A percentile compares a stretch with the other conserved stretches of the same genome.
Evolutionary conservation across 192 early-diverging fungal genomes (phyloP).

Genomic region (Ambispora gerdemannii): DNA sequence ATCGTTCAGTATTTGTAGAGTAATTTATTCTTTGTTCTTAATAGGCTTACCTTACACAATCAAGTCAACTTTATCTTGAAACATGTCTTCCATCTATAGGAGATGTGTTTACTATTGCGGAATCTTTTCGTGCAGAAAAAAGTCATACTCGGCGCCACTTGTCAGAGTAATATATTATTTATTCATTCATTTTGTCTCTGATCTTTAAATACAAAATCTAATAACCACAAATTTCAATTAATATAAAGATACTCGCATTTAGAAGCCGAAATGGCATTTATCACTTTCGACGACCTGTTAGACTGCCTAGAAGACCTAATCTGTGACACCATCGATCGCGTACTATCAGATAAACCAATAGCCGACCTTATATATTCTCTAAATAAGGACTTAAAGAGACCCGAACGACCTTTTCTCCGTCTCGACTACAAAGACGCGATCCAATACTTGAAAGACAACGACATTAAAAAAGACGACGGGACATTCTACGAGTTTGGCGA

Average conservation of each 20-base stretch:
- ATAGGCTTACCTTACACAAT: constrained; percentile 95
- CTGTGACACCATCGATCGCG: constrained; percentile 72
- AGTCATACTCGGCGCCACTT: constrained; percentile 95
- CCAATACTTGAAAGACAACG: constrained; percentile 85
- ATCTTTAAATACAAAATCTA: no score
- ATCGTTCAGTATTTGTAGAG: not conserved
- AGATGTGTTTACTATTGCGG: constrained; percentile 93
- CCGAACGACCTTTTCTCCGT: constrained; percentile 83
- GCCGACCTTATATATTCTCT: constrained; percentile 79
- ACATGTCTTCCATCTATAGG: constrained; percentile 92
- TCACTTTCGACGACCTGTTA: constrained; percentile 88
- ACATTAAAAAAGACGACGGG: constrained; percentile 88
- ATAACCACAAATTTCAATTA: not conserved
- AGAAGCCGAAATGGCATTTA: constrained; percentile 95
- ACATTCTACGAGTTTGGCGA: constrained; percentile 94
- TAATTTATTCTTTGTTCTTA: not conserved
- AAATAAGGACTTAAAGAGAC: constrained; percentile 85
- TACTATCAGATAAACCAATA: constrained; percentile 73
- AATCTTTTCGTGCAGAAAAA: constrained; percentile 97
- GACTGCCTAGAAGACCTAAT: constrained; percentile 87
- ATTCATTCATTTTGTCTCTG: not conserved
- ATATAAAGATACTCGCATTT: constrained; percentile 78
- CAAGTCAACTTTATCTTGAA: constrained; percentile 97
- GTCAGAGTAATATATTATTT: constrained; percentile 55
- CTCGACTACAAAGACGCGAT: constrained; percentile 98